Evolutionary conservation across 228 moss, liverwort and hornwort species (phyloP).

Genomic region (Sphagnum fallax): DNA sequence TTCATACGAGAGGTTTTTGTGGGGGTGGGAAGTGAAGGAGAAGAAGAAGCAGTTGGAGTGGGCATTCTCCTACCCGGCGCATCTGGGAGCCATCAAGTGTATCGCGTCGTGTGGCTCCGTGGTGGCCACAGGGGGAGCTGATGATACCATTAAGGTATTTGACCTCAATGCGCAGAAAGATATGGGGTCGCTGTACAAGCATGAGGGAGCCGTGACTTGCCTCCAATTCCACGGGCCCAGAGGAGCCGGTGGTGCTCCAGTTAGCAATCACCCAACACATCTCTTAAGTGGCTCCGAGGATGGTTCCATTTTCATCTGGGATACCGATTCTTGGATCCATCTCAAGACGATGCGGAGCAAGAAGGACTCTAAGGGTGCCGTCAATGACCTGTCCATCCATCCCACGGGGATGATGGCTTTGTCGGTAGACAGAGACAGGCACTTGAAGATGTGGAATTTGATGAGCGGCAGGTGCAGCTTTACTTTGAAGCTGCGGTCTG

Average conservation of each 20-base stretch:
- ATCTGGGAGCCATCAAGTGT: conserved; percentile 78
- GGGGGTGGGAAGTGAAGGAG: conserved; percentile 77
- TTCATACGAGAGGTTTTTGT: conserved; percentile 88
- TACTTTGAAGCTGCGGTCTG: conserved; percentile 57
- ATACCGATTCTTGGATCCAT: conserved; percentile 87
- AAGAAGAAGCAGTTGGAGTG: conserved; percentile 56
- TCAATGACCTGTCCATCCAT: conserved; percentile 81
- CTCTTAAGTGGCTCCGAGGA: conserved; percentile 87
- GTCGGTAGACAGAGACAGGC: conserved; percentile 70
- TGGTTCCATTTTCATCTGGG: conserved; percentile 90
- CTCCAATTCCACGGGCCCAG: conserved; percentile 56
- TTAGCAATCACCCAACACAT: conserved; percentile 65
- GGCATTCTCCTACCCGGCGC: conserved; percentile 79
- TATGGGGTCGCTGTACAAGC: conserved; percentile 75
- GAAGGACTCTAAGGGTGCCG: conserved; percentile 67
- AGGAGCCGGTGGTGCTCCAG: conserved; percentile 14
- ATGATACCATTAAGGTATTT: conserved; percentile 85
- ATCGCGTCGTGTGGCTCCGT: conserved; percentile 71
- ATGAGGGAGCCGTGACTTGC: conserved; percentile 86
- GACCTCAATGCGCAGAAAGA: conserved; percentile 81
- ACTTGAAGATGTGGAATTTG: conserved; percentile 98
- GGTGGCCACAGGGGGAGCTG: conserved; percentile 81
- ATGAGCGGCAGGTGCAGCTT: conserved; percentile 87
- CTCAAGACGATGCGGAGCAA: conserved; percentile 64
- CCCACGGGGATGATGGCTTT: conserved; percentile 58